phyloP scores from a whole-genome alignment of 2,329 filamentous ascomycete species.

The Diaporthe humulicola region DNA sequence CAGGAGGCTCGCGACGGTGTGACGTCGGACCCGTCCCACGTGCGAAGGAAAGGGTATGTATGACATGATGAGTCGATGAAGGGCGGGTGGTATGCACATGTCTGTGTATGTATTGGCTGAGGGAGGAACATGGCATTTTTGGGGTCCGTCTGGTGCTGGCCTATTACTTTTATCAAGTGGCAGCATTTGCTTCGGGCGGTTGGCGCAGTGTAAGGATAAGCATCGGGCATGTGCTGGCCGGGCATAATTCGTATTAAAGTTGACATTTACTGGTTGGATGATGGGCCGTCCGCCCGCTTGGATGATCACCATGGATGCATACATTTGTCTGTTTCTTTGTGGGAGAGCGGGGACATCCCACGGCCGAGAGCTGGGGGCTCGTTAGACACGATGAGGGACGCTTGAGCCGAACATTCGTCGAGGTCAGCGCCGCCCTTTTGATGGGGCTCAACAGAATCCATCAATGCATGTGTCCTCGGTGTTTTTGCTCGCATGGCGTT shows the following conservation, averaged over 20 bases:
- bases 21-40: not conserved
- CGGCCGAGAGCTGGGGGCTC: not conserved
- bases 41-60: not conserved
- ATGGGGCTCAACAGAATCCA: not conserved
- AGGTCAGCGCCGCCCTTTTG: not conserved
- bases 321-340: not conserved
- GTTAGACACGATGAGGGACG: not conserved
- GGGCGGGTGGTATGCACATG: not conserved
- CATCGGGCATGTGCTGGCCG: constrained; percentile 3
- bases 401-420: not conserved
- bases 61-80: constrained; percentile 22
- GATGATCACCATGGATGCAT: not conserved
- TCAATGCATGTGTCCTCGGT: not conserved
- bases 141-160: constrained; percentile 8
- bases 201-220: constrained; percentile 23
- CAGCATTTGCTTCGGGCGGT: constrained; percentile 21
- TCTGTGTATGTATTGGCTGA: not conserved
- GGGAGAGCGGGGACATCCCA: no score
- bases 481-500: constrained; percentile 2
- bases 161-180: constrained; percentile 6
- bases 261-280: constrained; percentile 14
- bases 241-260: constrained; percentile 25
- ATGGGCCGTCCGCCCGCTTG: constrained; percentile 6
- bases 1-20: constrained; percentile 11
- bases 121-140: not conserved